Conservation (phyloP, 208 protist genomes). For the Sergeia podlipaevii region DNA sequence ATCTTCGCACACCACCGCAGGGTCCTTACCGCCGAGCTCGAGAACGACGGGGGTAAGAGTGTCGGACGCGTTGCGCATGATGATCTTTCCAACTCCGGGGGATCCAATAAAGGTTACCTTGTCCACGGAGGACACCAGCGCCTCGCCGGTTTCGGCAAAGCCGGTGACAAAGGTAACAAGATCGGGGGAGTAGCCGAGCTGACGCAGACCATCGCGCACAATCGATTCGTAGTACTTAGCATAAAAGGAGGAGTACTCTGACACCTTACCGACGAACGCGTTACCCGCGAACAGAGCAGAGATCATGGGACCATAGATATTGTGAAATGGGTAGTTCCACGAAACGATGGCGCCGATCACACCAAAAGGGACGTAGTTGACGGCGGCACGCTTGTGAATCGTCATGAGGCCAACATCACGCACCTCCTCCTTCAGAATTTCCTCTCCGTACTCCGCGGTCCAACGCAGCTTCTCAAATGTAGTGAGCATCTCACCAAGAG, state of each 20-base stretch:
- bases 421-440: constrained; percentile 76
- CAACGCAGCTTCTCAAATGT: constrained; percentile 92
- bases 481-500: constrained; percentile 87
- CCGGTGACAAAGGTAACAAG: constrained; percentile 93
- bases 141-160: constrained; percentile 90
- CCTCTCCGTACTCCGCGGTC: constrained; percentile 78
- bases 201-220: constrained; percentile 78
- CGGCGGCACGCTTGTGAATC: constrained; percentile 83
- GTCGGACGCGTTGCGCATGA: constrained; percentile 88
- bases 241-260: constrained; percentile 92
- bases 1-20: constrained; percentile 90
- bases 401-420: constrained; percentile 83
- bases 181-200: constrained; percentile 87
- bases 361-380: constrained; percentile 86
- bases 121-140: constrained; percentile 85
- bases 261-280: constrained; percentile 93
- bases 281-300: constrained; percentile 94
- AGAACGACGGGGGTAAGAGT: constrained; percentile 93
- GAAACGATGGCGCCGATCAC: constrained; percentile 92
- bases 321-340: constrained; percentile 97
- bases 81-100: constrained; percentile 81
- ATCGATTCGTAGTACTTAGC: constrained; percentile 91
- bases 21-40: constrained; percentile 95
- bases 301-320: constrained; percentile 93
- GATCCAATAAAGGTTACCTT: constrained; percentile 93